Percentiles rank a stretch among this genome's conserved stretches.
phyloP scores from a whole-genome alignment of 345 rosid genomes.

The Noccaea bulbosa region DNA sequence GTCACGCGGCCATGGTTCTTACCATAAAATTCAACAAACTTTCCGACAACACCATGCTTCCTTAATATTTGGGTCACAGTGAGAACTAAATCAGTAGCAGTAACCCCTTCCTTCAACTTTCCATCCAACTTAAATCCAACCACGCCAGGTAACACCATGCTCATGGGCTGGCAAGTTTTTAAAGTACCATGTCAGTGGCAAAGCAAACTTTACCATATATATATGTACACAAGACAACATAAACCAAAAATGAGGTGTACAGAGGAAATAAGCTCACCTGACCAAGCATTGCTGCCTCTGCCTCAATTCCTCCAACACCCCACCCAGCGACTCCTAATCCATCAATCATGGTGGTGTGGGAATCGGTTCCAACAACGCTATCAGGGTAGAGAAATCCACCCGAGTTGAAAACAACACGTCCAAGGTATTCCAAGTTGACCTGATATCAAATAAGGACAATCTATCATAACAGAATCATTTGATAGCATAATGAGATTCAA shows the following conservation, averaged over 20 bases:
- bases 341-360: conserved; percentile 94
- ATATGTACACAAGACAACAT: neutral
- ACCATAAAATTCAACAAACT: conserved; percentile 91
- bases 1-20: conserved; percentile 28
- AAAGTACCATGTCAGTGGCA: conserved; percentile 35
- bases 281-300: conserved; percentile 90
- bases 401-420: conserved; percentile 79
- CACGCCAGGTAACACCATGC: conserved; percentile 95
- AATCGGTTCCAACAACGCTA: conserved; percentile 90
- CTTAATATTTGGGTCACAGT: conserved; percentile 84
- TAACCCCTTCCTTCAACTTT: conserved; percentile 69
- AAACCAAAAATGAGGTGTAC: neutral
- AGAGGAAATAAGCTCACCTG: conserved; percentile 54
- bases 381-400: conserved; percentile 80
- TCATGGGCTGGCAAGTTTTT: conserved; percentile 69
- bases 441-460: conserved; percentile 40
- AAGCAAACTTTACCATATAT: neutral
- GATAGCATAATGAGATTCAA: conserved; percentile 25
- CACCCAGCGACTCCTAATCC: conserved; percentile 93
- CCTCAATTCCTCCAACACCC: conserved; percentile 97
- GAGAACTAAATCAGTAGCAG: conserved; percentile 93
- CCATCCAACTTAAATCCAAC: conserved; percentile 83
- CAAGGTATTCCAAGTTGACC: conserved; percentile 93
- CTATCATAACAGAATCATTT: conserved; percentile 18
- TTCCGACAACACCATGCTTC: conserved; percentile 95